Percentiles rank a stretch among this genome's conserved stretches.
These are phyloP conservation scores for Termitomyces eurrhizus DNA, from an alignment of 768 basidiomycete genomes.

Conservation along the genomic window DNA sequence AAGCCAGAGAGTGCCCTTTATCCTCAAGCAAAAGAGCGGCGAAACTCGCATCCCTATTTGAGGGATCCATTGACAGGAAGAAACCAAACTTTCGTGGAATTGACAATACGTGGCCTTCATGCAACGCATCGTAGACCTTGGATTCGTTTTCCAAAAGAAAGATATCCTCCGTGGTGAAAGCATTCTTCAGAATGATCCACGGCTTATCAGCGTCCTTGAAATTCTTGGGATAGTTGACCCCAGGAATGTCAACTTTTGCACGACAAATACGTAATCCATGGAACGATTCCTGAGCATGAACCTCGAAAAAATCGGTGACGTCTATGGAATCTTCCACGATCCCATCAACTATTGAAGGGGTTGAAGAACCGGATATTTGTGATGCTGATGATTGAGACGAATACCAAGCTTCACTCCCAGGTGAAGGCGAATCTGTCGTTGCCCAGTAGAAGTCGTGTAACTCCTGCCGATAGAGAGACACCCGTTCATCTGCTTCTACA, in stretches of 20 bases:
- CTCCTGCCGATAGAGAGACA: not conserved
- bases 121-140: not conserved
- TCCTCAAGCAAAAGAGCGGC: not conserved
- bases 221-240: not conserved
- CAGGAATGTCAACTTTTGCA: not conserved
- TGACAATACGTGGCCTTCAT: not conserved
- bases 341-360: not conserved
- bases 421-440: not conserved
- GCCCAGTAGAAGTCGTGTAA: not conserved
- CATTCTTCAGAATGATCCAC: not conserved
- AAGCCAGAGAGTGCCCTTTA: not conserved
- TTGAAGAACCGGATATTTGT: not conserved
- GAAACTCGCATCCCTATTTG: not conserved
- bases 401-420: not conserved
- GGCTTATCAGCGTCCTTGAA: not conserved
- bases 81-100: not conserved
- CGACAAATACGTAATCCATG: not conserved
- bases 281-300: not conserved
- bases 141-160: conserved; percentile 1
- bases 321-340: not conserved
- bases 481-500: not conserved
- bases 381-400: not conserved
- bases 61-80: not conserved
- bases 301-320: not conserved
- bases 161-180: not conserved